Percentiles rank a stretch among this genome's conserved stretches.
phyloP scores from a whole-genome alignment of 768 basidiomycete genomes.

The button mushroom (Agaricus bisporus) region DNA sequence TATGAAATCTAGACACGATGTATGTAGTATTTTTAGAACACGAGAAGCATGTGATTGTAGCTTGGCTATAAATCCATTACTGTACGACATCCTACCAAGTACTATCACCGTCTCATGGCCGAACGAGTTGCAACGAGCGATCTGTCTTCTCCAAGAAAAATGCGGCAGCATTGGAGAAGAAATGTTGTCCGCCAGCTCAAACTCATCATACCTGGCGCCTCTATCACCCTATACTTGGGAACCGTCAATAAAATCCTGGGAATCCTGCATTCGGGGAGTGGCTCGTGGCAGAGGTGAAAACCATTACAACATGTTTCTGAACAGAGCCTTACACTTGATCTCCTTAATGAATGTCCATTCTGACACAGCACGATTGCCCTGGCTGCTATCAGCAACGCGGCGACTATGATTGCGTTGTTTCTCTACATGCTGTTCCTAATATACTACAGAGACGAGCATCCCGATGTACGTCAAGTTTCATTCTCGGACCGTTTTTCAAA shows the following conservation, averaged over 20 bases:
- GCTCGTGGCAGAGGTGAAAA: constrained; percentile 50
- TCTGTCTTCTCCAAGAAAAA: constrained; percentile 12
- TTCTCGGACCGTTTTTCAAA: background rate
- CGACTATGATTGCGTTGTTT: constrained; percentile 63
- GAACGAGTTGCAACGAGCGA: too few relatives aligned
- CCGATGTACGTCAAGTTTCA: constrained; percentile 42
- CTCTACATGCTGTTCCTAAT: constrained; percentile 65
- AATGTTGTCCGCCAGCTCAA: constrained; percentile 69
- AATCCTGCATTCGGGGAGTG: constrained; percentile 30
- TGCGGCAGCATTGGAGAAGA: constrained; percentile 23
- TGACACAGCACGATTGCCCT: constrained; percentile 44
- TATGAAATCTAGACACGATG: constrained; percentile 18
- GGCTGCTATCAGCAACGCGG: constrained; percentile 46
- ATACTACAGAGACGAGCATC: constrained; percentile 59
- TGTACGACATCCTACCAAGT: too few relatives aligned
- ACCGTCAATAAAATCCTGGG: constrained; percentile 46
- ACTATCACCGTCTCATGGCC: too few relatives aligned
- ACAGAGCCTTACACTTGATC: too few relatives aligned
- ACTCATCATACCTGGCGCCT: constrained; percentile 66
- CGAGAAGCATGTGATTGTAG: background rate
- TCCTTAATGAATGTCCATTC: too few relatives aligned
- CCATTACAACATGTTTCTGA: background rate
- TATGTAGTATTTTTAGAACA: background rate
- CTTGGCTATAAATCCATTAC: background rate
- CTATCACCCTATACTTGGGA: constrained; percentile 55